phyloP scores from a whole-genome alignment of 148 eudicot genomes.

The Diospyros kaki region DNA sequence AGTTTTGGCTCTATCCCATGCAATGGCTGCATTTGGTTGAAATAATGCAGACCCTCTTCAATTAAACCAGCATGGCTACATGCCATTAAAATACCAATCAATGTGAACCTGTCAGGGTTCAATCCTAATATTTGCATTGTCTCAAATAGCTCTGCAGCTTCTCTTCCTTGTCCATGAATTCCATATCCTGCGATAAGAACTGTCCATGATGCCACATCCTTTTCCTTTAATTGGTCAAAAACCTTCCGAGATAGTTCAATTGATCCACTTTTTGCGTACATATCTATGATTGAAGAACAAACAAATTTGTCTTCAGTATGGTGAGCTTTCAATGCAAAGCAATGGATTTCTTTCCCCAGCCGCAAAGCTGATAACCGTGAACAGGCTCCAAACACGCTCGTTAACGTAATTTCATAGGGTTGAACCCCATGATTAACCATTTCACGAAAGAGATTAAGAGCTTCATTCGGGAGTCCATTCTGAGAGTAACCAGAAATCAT shows the following conservation, averaged over 20 bases:
- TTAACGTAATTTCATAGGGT: slow-evolving; percentile 39
- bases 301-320: slow-evolving; percentile 35
- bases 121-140: slow-evolving; percentile 40
- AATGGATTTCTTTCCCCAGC: slow-evolving; percentile 54
- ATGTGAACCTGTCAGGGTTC: slow-evolving; percentile 47
- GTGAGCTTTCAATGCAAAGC: slow-evolving; percentile 46
- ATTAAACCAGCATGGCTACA: slow-evolving; percentile 55
- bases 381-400: slow-evolving; percentile 51
- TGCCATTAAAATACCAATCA: slow-evolving; percentile 43
- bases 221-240: slow-evolving; percentile 35
- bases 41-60: slow-evolving; percentile 44
- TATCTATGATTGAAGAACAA: slow-evolving; percentile 47
- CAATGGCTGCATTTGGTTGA: slow-evolving; percentile 43
- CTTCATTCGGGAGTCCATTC: slow-evolving; percentile 37
- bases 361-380: slow-evolving; percentile 50
- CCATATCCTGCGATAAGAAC: slow-evolving; percentile 64
- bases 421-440: slow-evolving; percentile 31
- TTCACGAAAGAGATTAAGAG: slow-evolving; percentile 32
- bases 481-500: slow-evolving; percentile 61
- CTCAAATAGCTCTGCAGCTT: slow-evolving; percentile 42
- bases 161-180: slow-evolving; percentile 50
- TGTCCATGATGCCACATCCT: slow-evolving; percentile 42
- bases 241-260: slow-evolving; percentile 40
- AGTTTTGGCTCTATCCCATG: slow-evolving; percentile 44
- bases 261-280: slow-evolving; percentile 65